A percentile compares a stretch with the other conserved stretches of the same genome.
These are phyloP conservation scores for Bjerkandera adusta DNA, from an alignment of 1,284 basidiomycete species.

Conservation along the genomic window DNA sequence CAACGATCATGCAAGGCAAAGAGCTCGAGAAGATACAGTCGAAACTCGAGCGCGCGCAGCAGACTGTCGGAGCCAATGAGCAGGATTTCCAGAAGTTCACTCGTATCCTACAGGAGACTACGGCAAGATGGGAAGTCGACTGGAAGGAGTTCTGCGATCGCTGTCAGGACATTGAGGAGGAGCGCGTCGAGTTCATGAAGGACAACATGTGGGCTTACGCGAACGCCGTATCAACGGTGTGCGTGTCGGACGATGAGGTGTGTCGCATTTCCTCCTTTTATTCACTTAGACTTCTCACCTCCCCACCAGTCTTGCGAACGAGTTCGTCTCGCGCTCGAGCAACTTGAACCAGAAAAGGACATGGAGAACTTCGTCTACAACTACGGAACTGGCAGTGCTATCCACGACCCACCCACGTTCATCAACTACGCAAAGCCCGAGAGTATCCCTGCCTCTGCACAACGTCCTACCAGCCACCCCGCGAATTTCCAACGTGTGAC, in stretches of 20 bases:
- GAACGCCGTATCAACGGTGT: conserved; percentile 93
- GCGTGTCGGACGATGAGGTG: conserved; percentile 95
- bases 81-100: conserved; percentile 90
- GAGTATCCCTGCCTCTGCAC: conserved; percentile 55
- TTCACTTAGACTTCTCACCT: conserved; percentile 10
- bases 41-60: conserved; percentile 88
- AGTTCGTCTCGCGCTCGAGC: conserved; percentile 78
- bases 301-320: conserved; percentile 80
- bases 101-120: conserved; percentile 78
- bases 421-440: conserved; percentile 74
- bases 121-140: conserved; percentile 86
- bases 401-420: conserved; percentile 82
- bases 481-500: conserved; percentile 61
- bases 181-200: conserved; percentile 91
- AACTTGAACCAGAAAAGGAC: conserved; percentile 79
- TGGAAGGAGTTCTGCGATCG: conserved; percentile 95
- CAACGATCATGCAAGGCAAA: conserved; percentile 89
- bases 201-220: conserved; percentile 96
- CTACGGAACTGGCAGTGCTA: conserved; percentile 82
- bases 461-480: conserved; percentile 48
- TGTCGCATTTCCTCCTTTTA: conserved; percentile 27
- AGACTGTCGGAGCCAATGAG: conserved; percentile 88
- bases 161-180: conserved; percentile 95
- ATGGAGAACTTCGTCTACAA: conserved; percentile 83
- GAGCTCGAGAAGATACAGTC: conserved; percentile 89